A percentile compares a stretch with the other conserved stretches of the same genome.
Evolutionary conservation across 345 rosid species (phyloP).

Genomic region (Noccaea bulbosa): DNA sequence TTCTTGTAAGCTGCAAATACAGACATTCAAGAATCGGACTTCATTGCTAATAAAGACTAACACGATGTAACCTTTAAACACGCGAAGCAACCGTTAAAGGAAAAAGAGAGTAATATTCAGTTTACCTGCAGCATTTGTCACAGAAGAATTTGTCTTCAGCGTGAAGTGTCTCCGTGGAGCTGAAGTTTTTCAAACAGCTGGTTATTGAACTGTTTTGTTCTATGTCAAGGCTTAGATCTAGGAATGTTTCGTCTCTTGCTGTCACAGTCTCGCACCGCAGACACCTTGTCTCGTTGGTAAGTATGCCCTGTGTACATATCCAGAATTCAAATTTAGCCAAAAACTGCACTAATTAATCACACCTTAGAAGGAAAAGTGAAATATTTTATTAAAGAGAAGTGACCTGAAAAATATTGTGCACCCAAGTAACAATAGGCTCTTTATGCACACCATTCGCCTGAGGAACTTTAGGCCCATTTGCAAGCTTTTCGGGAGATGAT

Average conservation of each 20-base stretch:
- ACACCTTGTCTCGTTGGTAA: constrained; percentile 98
- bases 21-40: background rate
- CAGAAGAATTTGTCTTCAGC: constrained; percentile 99
- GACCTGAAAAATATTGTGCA: constrained; percentile 97
- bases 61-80: background rate
- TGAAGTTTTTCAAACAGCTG: constrained; percentile 98
- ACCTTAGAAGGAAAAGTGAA: constrained; percentile 10
- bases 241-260: constrained; percentile 96
- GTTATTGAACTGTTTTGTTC: constrained; percentile 99
- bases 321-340: constrained; percentile 35
- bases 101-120: background rate
- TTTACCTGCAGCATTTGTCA: constrained; percentile 99
- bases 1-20: constrained; percentile 74
- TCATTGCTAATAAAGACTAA: background rate
- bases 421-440: constrained; percentile 98
- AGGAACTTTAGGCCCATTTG: constrained; percentile 69
- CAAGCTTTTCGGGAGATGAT: constrained; percentile 73
- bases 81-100: background rate
- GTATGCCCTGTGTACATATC: constrained; percentile 73
- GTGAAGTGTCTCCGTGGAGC: constrained; percentile 99
- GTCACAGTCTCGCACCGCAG: constrained; percentile 96
- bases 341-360: constrained; percentile 1
- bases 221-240: constrained; percentile 98
- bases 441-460: constrained; percentile 76
- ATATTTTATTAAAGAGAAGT: background rate